A percentile compares a stretch with the other conserved stretches of the same genome.
Evolutionary conservation across 2,329 filamentous ascomycete species (phyloP).

Genomic region (Fusarium ambrosium): DNA sequence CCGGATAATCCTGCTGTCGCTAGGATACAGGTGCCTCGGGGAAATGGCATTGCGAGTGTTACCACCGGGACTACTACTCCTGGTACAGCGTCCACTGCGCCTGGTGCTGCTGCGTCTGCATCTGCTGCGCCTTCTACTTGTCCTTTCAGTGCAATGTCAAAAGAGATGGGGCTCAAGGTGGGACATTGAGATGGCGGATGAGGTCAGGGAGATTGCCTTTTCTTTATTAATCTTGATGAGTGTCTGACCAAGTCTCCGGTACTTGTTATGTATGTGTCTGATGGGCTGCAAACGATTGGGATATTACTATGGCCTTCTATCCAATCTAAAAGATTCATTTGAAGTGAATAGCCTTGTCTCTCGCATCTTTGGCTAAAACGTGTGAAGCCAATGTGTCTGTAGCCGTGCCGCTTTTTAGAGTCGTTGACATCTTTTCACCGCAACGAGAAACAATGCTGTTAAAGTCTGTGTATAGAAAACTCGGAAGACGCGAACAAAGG

Average conservation of each 20-base stretch:
- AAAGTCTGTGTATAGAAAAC: not conserved
- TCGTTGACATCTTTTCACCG: not conserved
- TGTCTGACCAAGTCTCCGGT: not conserved
- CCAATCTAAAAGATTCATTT: not conserved
- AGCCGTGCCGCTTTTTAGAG: not conserved
- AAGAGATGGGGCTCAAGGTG: not conserved
- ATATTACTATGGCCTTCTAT: not conserved
- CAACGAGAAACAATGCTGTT: not conserved
- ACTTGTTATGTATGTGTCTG: not conserved
- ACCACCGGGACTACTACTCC: not conserved
- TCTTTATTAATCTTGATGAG: not conserved
- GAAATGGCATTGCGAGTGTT: not conserved
- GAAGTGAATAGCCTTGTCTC: too few species aligned
- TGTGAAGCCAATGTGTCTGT: not conserved
- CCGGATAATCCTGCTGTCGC: not conserved
- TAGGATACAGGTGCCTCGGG: not conserved
- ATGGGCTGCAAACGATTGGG: not conserved
- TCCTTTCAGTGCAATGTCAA: not conserved
- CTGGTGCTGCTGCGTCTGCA: not conserved
- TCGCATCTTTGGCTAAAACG: too few species aligned
- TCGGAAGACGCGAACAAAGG: not conserved
- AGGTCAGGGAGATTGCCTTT: not conserved
- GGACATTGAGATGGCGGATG: not conserved
- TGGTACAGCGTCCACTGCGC: not conserved
- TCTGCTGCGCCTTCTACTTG: not conserved